Percentiles rank a stretch among this genome's conserved stretches.
Evolutionary conservation across 148 eudicot genomes (phyloP).

Genomic region (Fallopia convolvulus): DNA sequence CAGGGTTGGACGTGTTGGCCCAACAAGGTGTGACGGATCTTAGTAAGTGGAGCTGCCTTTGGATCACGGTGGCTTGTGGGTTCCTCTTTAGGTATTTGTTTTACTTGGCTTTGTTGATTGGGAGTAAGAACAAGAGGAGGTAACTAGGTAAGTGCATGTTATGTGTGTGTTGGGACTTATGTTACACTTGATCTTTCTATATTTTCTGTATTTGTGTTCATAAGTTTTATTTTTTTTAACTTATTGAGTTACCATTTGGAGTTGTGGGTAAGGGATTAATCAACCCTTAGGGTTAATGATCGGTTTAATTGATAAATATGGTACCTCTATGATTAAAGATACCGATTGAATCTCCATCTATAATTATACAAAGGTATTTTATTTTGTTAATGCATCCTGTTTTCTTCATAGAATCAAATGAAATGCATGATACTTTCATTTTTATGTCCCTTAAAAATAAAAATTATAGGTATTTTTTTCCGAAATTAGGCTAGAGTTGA

Average conservation of each 20-base stretch:
- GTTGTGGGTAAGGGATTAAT: no score
- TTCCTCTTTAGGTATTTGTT: conserved; percentile 18
- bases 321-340: no score
- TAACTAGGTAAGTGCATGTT: neutral
- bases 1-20: conserved; percentile 11
- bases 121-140: conserved; percentile 21
- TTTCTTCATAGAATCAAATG: no score
- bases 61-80: conserved; percentile 20
- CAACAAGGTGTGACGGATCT: conserved; percentile 19
- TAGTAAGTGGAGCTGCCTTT: conserved; percentile 18
- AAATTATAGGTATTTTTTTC: no score
- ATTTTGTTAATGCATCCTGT: no score
- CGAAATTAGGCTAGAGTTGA: no score
- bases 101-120: conserved; percentile 21
- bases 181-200: neutral
- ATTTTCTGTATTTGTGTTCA: neutral
- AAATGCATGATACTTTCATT: no score
- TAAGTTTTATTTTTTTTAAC: neutral
- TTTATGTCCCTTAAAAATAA: no score
- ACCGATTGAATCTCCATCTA: no score
- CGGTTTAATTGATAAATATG: no score
- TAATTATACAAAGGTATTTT: no score
- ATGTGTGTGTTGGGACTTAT: neutral
- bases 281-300: no score
- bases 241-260: neutral